Evolutionary conservation across 768 basidiomycete genomes (phyloP), one percentile per base, ranked within the genome.

Genomic region (Pulveroboletus frians): DNA sequence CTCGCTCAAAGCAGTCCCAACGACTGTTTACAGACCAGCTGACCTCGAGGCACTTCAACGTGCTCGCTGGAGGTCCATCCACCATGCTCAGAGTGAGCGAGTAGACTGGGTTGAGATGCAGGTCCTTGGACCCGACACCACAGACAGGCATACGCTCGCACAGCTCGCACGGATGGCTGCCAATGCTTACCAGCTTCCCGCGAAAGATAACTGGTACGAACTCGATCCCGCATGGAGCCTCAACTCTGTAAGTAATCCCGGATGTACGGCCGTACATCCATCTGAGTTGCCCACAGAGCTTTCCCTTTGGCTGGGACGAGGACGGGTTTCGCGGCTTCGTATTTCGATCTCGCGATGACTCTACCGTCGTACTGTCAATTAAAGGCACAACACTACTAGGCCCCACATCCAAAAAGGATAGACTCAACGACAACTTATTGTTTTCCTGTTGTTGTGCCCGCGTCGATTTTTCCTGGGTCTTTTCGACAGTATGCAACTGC

Each of bases 371-470:
- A 9, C 76, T 98, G 27, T 80, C 91, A 38, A 89, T 98, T 68
- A 98, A 98, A 62, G 85, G 85, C 35, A 98, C 94, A 0, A 91
- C 90, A 0, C 66, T 93, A 0, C 78, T 79, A 54, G 92, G 92
- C 3, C 82, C 85, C 13, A 95, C 95, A 11, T 88, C 88, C 43
- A 88, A 81, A 72, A 83, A 86, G 60, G 95, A 98, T 70, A 94
- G 92, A 70, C 84, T 84, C 62, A 97, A 97, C 67, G 94, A 96
- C 68, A 91, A 91, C 58, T 59, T 90, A 66, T 67, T 91, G 15
- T 91, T 89, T 62, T 88, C 92, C 0, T 98, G 95, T 69, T 97
- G 95, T 64, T 98, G 95, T 59, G 94, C 92, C 14, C 77, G 83
- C 29, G 87, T 94, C 31, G 88, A 90, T 66, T 76, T 92, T 51